These are phyloP conservation scores for Setomelanomma holmii DNA, from an alignment of 2,329 filamentous ascomycete genomes.

Conservation along the genomic window DNA sequence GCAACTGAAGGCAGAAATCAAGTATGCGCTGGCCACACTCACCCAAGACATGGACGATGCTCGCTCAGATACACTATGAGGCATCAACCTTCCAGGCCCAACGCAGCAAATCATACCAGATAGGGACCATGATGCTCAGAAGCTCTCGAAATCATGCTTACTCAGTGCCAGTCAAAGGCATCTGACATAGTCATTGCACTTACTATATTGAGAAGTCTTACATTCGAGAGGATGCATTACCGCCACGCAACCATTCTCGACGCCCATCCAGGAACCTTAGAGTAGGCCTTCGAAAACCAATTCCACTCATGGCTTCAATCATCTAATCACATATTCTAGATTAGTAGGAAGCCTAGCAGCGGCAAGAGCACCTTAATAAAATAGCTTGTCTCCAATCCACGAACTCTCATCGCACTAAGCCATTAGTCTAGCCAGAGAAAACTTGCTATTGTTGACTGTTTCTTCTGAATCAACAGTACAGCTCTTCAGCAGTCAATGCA, in stretches of 20 bases:
- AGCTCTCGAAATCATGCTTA: neutral
- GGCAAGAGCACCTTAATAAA: slow-evolving; percentile 58
- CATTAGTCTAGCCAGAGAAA: neutral
- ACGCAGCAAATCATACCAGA: neutral
- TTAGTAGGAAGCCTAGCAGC: slow-evolving; percentile 55
- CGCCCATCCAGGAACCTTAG: slow-evolving; percentile 11
- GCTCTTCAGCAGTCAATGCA: slow-evolving; percentile 9
- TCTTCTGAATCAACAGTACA: slow-evolving; percentile 12
- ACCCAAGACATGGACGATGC: neutral
- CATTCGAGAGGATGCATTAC: slow-evolving; percentile 3
- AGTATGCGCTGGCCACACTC: neutral
- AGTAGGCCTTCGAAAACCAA: slow-evolving; percentile 13
- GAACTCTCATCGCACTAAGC: slow-evolving; percentile 1
- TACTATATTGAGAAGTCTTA: slow-evolving; percentile 1
- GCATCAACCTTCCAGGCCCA: neutral
- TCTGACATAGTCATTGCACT: neutral
- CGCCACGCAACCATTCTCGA: slow-evolving; percentile 6
- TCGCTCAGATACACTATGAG: neutral
- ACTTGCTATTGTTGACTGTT: slow-evolving; percentile 11
- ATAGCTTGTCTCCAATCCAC: slow-evolving; percentile 7
- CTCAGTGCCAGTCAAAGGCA: neutral
- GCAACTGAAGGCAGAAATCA: neutral
- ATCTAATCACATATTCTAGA: slow-evolving; percentile 32
- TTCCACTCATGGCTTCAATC: slow-evolving; percentile 16
- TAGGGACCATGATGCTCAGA: neutral